Conservation (phyloP, 148 eudicot genomes). For the Hydrangea macrophylla region DNA sequence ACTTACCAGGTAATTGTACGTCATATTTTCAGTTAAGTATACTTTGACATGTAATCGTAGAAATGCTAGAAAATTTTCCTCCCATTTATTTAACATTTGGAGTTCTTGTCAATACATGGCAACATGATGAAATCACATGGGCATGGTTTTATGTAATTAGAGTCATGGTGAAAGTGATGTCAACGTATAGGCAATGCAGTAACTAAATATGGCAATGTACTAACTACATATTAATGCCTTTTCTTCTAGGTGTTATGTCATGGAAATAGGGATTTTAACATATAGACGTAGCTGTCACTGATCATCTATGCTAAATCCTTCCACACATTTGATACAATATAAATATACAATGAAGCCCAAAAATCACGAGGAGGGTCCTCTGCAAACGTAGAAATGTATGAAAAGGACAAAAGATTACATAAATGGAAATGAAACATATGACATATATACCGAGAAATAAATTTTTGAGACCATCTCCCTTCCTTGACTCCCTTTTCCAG, state of each 20-base stretch:
- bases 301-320: neutral
- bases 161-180: neutral
- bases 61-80: neutral
- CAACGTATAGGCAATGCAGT: neutral
- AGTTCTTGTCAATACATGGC: neutral
- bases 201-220: neutral
- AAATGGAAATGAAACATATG: conserved; percentile 8
- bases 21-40: no score
- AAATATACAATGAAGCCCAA: neutral
- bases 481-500: conserved; percentile 73
- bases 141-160: neutral
- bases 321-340: neutral
- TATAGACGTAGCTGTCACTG: neutral
- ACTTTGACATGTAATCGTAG: neutral
- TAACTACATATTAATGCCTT: neutral
- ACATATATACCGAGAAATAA: conserved; percentile 65
- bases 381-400: neutral
- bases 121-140: neutral
- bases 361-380: neutral
- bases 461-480: conserved; percentile 80
- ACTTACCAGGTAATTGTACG: no score
- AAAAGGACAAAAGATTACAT: neutral
- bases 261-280: neutral
- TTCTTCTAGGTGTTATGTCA: neutral
- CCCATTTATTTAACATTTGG: neutral